phyloP scores from a whole-genome alignment of 305 asterid species.

The Fraxinus sp. region DNA sequence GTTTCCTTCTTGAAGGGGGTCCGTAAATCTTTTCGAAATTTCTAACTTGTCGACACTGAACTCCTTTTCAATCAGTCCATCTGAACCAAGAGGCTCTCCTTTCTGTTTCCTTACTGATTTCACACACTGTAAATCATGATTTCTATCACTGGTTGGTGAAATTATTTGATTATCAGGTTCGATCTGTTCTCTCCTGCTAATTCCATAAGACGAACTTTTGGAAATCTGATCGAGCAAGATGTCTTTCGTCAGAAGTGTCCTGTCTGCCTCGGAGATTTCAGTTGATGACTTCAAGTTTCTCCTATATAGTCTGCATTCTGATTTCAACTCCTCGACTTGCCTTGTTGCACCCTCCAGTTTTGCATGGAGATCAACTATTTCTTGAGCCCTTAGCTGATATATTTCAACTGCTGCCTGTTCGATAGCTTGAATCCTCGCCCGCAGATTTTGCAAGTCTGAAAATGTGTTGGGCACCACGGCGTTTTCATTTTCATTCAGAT shows the following conservation, averaged over 20 bases:
- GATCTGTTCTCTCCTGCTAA: conserved; percentile 54
- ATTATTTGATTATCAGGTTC: conserved; percentile 40
- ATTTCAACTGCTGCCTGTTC: conserved; percentile 55
- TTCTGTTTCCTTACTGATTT: conserved; percentile 54
- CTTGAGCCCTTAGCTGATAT: conserved; percentile 54
- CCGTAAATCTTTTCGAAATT: conserved; percentile 53
- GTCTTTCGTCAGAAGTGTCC: conserved; percentile 70
- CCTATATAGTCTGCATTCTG: conserved; percentile 50
- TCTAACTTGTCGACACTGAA: conserved; percentile 57
- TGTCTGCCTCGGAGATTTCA: conserved; percentile 69
- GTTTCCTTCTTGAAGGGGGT: conserved; percentile 60
- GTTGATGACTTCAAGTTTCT: conserved; percentile 49
- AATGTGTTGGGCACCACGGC: conserved; percentile 26
- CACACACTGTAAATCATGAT: conserved; percentile 33
- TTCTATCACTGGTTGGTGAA: conserved; percentile 34
- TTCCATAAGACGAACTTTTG: conserved; percentile 62
- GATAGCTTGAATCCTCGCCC: conserved; percentile 53
- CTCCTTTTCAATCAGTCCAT: conserved; percentile 39
- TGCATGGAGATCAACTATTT: conserved; percentile 49
- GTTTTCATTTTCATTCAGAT: conserved; percentile 30
- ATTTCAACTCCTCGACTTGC: conserved; percentile 67
- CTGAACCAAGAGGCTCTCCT: conserved; percentile 34
- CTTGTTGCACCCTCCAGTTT: conserved; percentile 63
- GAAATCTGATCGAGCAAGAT: conserved; percentile 89
- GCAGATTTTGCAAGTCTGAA: conserved; percentile 53